A percentile compares a stretch with the other conserved stretches of the same genome.
Evolutionary conservation across 2,329 filamentous ascomycete species (phyloP).

Genomic region (Zymoseptoria tritici): DNA sequence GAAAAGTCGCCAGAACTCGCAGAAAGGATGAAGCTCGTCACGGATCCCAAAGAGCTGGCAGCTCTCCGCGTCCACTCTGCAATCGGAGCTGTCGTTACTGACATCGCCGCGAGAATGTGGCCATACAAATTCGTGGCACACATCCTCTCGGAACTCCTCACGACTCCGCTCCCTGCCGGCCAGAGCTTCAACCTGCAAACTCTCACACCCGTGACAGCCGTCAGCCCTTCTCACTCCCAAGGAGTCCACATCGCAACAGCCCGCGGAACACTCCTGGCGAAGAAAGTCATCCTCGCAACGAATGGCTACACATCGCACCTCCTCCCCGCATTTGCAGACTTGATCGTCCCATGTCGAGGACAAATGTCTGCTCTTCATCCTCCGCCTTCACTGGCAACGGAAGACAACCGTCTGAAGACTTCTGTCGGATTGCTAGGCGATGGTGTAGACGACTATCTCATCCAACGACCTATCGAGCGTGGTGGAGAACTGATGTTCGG

Average conservation of each 20-base stretch:
- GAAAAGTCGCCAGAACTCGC: constrained; percentile 51
- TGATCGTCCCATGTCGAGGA: constrained; percentile 71
- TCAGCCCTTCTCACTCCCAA: constrained; percentile 15
- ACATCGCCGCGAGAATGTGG: constrained; percentile 63
- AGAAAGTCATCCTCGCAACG: constrained; percentile 65
- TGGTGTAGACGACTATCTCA: constrained; percentile 62
- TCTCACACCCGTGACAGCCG: constrained; percentile 52
- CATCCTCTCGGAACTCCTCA: constrained; percentile 55
- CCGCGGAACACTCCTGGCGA: constrained; percentile 58
- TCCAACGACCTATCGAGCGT: constrained; percentile 53
- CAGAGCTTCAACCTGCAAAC: constrained; percentile 63
- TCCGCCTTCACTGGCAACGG: constrained; percentile 33
- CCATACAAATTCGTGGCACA: constrained; percentile 77
- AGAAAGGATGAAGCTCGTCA: constrained; percentile 33
- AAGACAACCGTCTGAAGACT: constrained; percentile 41
- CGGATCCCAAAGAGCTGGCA: constrained; percentile 39
- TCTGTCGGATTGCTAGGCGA: constrained; percentile 59
- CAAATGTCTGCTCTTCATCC: constrained; percentile 62
- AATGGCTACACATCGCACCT: constrained; percentile 79
- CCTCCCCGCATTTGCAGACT: constrained; percentile 58
- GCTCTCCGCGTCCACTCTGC: constrained; percentile 48
- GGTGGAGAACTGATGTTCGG: constrained; percentile 61
- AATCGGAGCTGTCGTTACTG: constrained; percentile 57
- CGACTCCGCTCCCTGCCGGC: constrained; percentile 20
- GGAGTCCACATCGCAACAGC: constrained; percentile 34